Evolutionary conservation across 2,329 filamentous ascomycete genomes (phyloP).

Genomic region (Neoascochyta sp.): DNA sequence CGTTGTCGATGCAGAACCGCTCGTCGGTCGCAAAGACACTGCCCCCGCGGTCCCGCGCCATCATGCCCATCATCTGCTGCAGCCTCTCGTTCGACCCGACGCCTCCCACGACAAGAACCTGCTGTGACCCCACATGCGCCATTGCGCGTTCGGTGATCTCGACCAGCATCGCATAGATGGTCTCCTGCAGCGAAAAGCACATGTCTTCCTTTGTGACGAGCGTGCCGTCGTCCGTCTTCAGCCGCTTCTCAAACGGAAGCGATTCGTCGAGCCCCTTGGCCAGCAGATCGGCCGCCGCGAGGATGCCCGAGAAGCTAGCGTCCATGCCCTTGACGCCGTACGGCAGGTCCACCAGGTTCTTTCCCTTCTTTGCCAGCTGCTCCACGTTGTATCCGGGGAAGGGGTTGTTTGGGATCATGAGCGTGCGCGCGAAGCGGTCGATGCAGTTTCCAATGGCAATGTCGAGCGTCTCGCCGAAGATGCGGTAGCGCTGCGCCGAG

Average conservation of each 20-base stretch:
- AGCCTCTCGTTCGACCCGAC: slow-evolving; percentile 92
- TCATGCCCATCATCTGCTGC: slow-evolving; percentile 97
- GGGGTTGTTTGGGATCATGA: slow-evolving; percentile 90
- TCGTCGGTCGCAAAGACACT: slow-evolving; percentile 94
- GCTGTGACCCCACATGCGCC: slow-evolving; percentile 87
- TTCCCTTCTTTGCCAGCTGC: slow-evolving; percentile 75
- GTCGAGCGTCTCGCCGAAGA: slow-evolving; percentile 96
- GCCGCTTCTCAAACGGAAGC: slow-evolving; percentile 38
- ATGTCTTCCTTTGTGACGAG: slow-evolving; percentile 75
- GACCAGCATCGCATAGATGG: slow-evolving; percentile 92
- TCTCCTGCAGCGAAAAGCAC: slow-evolving; percentile 94
- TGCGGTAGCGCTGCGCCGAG: slow-evolving; percentile 88
- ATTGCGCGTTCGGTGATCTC: slow-evolving; percentile 98
- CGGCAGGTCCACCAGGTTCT: slow-evolving; percentile 75
- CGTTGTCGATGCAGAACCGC: slow-evolving; percentile 97
- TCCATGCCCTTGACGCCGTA: slow-evolving; percentile 99
- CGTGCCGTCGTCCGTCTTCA: slow-evolving; percentile 48
- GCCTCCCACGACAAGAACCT: slow-evolving; percentile 92
- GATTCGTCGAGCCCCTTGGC: slow-evolving; percentile 60
- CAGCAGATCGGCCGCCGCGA: slow-evolving; percentile 76
- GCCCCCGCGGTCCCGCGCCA: slow-evolving; percentile 84
- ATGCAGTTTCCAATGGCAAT: slow-evolving; percentile 98
- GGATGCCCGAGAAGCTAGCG: slow-evolving; percentile 89
- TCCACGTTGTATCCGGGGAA: slow-evolving; percentile 98
- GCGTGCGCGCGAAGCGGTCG: slow-evolving; percentile 87